Base-by-base conservation (phyloP, 2,329 filamentous ascomycete species). In the Incumbomyces lentus region DNA sequence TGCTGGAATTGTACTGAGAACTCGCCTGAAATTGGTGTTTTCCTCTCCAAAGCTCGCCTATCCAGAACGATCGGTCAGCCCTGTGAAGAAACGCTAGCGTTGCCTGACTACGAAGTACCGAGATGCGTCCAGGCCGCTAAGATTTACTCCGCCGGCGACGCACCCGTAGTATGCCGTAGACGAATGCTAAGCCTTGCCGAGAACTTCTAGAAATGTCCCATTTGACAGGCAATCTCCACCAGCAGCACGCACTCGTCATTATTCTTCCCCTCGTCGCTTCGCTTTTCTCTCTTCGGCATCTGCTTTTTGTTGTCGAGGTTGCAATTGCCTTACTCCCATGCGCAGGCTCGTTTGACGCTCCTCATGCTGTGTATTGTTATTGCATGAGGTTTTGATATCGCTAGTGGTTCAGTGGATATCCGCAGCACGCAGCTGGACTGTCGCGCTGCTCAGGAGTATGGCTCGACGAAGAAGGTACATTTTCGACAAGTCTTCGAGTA, bases 401-500 rank as follows among this genome's bases (percentile, higher is more conserved):
- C 14, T 18, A 12, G 35, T 38, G 11, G 11, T 38, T 18, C 35
- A 38, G 16, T 18, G 17, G 35, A 4, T 14, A n/a, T 16, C 7
- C 12, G 16, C 14, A 22, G 16, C 16, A 35, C 31, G n/a, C 13
- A 11, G 13, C 16, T 33, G 13, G 26, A 17, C 31, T n/a, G n/a
- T 26, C 22, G 12, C 13, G 29, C 8, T 10, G 18, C 33, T 19
- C 16, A 30, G n/a, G 33, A 45, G 32, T 45, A 45, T 45, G 42
- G 42, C 42, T 38, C 18, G 13, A 35, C 31, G 42, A 22, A 45
- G 19, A 37, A 45, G 33, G 17, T 37, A 10, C 30, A 37, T 18
- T 32, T 17, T 42, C 29, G 40, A 42, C 40, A 10, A 26, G 11
- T 17, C 40, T 16, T 32, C 40, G 40, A 42, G 29, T 42, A 16